These are phyloP conservation scores for Lasiosphaeriaceae sp. DNA, from an alignment of 495 filamentous ascomycete species.

Conservation along the genomic window DNA sequence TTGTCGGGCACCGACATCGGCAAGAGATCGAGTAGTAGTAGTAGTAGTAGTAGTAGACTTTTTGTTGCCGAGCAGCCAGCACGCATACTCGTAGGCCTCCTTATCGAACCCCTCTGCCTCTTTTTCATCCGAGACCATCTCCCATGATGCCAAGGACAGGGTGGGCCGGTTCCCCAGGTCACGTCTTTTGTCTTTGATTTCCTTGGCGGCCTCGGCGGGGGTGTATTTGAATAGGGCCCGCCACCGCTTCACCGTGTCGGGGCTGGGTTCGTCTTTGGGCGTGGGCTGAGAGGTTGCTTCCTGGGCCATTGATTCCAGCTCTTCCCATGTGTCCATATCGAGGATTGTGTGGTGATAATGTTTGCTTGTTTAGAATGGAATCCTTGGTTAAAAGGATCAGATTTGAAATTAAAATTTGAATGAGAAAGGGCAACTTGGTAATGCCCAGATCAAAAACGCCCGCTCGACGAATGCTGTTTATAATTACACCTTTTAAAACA, in stretches of 20 bases:
- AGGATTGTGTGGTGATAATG: no score
- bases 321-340: neutral
- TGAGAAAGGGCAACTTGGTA: no score
- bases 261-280: neutral
- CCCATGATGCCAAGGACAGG: neutral
- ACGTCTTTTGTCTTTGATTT: slow-evolving; percentile 2
- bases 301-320: neutral
- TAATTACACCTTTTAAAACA: no score
- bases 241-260: slow-evolving; percentile 1
- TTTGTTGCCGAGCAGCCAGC: slow-evolving; percentile 4
- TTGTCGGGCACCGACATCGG: neutral
- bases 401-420: no score
- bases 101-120: slow-evolving; percentile 12
- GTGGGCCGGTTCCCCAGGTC: neutral
- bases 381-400: no score
- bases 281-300: neutral
- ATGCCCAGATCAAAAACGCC: no score
- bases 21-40: no score
- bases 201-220: slow-evolving; percentile 1
- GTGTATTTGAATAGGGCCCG: slow-evolving; percentile 5
- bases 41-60: no score
- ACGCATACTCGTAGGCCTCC: slow-evolving; percentile 14
- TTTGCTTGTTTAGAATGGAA: no score
- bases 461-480: no score
- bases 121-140: slow-evolving; percentile 7